Conservation (phyloP, 2,329 filamentous ascomycete genomes). For the Byssochlamys sp. region DNA sequence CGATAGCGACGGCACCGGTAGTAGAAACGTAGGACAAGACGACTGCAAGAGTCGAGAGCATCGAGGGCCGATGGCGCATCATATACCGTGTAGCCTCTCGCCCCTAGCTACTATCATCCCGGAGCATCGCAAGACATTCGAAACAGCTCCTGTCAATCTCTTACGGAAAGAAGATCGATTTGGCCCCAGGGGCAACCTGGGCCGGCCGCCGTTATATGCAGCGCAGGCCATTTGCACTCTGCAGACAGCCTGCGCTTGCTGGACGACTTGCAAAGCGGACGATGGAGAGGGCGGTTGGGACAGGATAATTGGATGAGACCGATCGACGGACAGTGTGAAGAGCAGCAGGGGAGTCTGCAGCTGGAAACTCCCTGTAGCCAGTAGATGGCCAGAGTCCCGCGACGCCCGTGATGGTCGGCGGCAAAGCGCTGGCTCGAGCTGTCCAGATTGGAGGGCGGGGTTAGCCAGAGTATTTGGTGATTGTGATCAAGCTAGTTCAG, state of each 20-base stretch:
- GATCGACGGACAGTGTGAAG: constrained; percentile 17
- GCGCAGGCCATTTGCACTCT: not conserved
- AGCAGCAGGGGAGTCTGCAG: constrained; percentile 1
- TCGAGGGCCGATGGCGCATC: not conserved
- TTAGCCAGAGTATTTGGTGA: no score
- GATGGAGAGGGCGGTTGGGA: constrained; percentile 12
- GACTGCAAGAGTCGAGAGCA: constrained; percentile 1
- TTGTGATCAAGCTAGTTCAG: no score
- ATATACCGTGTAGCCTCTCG: constrained; percentile 8
- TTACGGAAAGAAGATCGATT: constrained; percentile 9
- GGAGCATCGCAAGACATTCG: constrained; percentile 12
- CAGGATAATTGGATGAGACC: constrained; percentile 12
- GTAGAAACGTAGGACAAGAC: constrained; percentile 6
- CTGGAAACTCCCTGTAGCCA: not conserved
- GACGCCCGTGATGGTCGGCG: not conserved
- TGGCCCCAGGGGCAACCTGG: not conserved
- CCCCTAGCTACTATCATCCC: constrained; percentile 11
- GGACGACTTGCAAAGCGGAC: constrained; percentile 8
- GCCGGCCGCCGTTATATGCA: not conserved
- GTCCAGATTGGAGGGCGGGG: not conserved
- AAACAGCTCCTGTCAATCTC: constrained; percentile 18
- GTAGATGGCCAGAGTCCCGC: not conserved
- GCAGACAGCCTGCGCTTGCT: not conserved
- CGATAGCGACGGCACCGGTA: constrained; percentile 9
- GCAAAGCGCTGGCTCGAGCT: not conserved